Evolutionary conservation across 2,329 filamentous ascomycete genomes (phyloP).

Genomic region (Plenodomus tracheiphilus): DNA sequence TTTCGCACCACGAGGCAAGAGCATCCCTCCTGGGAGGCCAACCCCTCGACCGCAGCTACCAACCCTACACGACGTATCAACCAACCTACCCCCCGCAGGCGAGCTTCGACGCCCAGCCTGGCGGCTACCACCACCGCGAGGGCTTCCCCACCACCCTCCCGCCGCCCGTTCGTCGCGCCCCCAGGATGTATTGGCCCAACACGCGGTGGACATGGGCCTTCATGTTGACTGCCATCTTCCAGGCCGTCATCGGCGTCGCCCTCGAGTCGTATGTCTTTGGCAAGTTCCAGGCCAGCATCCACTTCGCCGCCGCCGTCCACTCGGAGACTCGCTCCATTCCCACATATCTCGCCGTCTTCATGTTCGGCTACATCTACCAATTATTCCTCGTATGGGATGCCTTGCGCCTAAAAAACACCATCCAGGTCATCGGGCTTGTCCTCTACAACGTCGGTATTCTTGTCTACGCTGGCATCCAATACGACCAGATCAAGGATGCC

Average conservation of each 20-base stretch:
- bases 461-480: slow-evolving; percentile 90
- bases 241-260: slow-evolving; percentile 78
- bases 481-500: slow-evolving; percentile 83
- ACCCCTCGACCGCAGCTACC: slow-evolving; percentile 55
- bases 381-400: slow-evolving; percentile 91
- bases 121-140: slow-evolving; percentile 53
- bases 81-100: slow-evolving; percentile 47
- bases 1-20: slow-evolving; percentile 60
- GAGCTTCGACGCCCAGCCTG: slow-evolving; percentile 52
- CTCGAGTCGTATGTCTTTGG: slow-evolving; percentile 92
- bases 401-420: slow-evolving; percentile 92
- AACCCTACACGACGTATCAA: slow-evolving; percentile 42
- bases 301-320: slow-evolving; percentile 44
- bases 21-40: slow-evolving; percentile 63
- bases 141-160: slow-evolving; percentile 49
- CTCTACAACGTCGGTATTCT: slow-evolving; percentile 89
- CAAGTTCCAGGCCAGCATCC: slow-evolving; percentile 71
- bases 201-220: slow-evolving; percentile 90
- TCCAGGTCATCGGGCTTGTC: slow-evolving; percentile 95
- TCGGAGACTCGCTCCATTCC: slow-evolving; percentile 71
- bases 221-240: slow-evolving; percentile 70
- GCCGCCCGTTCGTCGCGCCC: slow-evolving; percentile 36
- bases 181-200: slow-evolving; percentile 73
- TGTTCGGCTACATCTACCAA: slow-evolving; percentile 95
- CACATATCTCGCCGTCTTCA: slow-evolving; percentile 93